phyloP scores from a whole-genome alignment of 75 land plant genomes.

The Cryptomeria japonica region DNA sequence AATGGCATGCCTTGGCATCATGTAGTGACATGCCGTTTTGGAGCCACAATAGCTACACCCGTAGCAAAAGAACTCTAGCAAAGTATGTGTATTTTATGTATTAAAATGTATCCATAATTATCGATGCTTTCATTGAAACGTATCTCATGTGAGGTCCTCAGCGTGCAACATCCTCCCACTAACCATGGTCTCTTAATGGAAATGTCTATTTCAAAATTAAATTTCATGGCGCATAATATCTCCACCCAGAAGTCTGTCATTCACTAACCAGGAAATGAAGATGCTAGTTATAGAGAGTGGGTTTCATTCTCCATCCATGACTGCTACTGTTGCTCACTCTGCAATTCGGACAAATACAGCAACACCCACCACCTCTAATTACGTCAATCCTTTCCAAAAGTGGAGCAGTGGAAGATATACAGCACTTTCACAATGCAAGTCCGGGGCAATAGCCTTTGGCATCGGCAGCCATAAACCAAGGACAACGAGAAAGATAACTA shows the following conservation, averaged over 20 bases:
- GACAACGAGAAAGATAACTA: not conserved
- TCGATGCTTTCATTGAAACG: too few species aligned
- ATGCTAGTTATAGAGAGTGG: not conserved
- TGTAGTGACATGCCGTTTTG: too few species aligned
- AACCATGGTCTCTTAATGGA: not conserved
- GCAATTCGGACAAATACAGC: not conserved
- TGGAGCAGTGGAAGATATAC: not conserved
- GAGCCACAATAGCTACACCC: too few species aligned
- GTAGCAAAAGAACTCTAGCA: too few species aligned
- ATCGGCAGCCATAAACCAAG: not conserved
- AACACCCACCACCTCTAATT: not conserved
- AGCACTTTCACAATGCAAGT: not conserved
- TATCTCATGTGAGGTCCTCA: too few species aligned
- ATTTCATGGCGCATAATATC: not conserved
- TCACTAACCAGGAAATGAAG: not conserved
- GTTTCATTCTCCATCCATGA: not conserved
- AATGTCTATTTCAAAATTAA: not conserved
- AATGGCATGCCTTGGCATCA: too few species aligned
- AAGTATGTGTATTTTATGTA: too few species aligned
- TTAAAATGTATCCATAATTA: too few species aligned
- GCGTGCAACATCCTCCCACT: not conserved
- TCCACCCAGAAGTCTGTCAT: not conserved
- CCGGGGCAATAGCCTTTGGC: not conserved
- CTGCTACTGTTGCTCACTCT: not conserved
- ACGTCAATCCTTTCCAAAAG: not conserved